These are phyloP conservation scores for Xylariomycetidae sp. DNA, from an alignment of 2,329 filamentous ascomycete species.

Conservation along the genomic window DNA sequence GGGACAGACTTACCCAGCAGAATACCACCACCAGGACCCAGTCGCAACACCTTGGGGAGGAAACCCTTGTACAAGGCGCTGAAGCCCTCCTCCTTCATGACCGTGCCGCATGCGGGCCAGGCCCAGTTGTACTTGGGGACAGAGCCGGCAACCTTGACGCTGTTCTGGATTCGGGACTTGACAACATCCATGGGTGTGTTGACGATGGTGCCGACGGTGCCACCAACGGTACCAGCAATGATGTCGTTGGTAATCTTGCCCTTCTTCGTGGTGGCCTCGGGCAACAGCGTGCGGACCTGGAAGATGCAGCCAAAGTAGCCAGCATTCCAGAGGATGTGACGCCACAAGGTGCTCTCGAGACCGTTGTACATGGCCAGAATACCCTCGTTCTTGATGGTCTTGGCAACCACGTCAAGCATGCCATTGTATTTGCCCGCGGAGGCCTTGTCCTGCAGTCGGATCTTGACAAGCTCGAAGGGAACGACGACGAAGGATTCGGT, in stretches of 20 bases:
- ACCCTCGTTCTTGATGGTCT: constrained; percentile 81
- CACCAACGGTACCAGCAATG: constrained; percentile 78
- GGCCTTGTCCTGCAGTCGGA: constrained; percentile 91
- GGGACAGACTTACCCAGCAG: constrained; percentile 47
- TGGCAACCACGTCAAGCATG: constrained; percentile 71
- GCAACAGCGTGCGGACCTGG: constrained; percentile 83
- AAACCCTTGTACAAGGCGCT: constrained; percentile 95
- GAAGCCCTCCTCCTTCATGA: constrained; percentile 91
- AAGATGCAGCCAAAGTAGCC: constrained; percentile 87
- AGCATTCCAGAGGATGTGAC: constrained; percentile 61
- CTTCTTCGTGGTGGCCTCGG: constrained; percentile 72
- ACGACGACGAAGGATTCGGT: constrained; percentile 97
- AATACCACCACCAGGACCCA: constrained; percentile 49
- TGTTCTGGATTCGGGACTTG: constrained; percentile 97
- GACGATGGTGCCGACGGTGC: constrained; percentile 79
- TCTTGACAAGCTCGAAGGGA: constrained; percentile 87
- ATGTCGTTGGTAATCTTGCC: constrained; percentile 82
- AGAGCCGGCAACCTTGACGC: constrained; percentile 70
- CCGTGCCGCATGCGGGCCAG: constrained; percentile 76
- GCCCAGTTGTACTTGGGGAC: constrained; percentile 99
- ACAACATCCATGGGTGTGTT: constrained; percentile 66
- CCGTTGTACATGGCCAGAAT: constrained; percentile 90
- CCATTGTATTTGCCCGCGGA: constrained; percentile 83
- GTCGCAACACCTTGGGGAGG: constrained; percentile 82
- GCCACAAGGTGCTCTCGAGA: constrained; percentile 93